Conservation (phyloP, 768 basidiomycete species). For the Hebeloma cylindrosporum region DNA sequence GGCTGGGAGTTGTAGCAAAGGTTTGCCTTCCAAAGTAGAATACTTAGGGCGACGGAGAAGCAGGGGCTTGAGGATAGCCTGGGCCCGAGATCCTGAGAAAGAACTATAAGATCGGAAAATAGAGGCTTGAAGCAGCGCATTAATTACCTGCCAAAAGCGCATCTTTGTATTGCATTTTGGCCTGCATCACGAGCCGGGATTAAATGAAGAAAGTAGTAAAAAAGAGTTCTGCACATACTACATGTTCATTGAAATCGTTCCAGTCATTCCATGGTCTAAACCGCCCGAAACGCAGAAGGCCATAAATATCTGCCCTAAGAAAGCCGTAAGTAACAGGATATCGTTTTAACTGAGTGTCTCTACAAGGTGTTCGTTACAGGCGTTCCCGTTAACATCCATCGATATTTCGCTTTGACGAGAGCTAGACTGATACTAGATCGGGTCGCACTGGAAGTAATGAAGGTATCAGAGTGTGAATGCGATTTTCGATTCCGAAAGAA, state of each 20-base stretch:
- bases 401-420: slow-evolving; percentile 59
- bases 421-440: slow-evolving; percentile 59
- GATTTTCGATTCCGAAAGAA: not conserved
- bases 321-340: not conserved
- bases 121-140: slow-evolving; percentile 10
- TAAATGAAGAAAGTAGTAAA: not conserved
- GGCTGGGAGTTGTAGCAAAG: slow-evolving; percentile 61
- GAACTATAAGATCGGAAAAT: not conserved
- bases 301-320: slow-evolving; percentile 65
- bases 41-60: slow-evolving; percentile 76
- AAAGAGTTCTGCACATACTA: slow-evolving; percentile 37
- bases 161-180: slow-evolving; percentile 52
- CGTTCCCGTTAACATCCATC: slow-evolving; percentile 82
- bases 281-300: slow-evolving; percentile 65
- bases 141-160: slow-evolving; percentile 58
- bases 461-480: not conserved
- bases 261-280: slow-evolving; percentile 76
- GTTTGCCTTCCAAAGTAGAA: slow-evolving; percentile 62
- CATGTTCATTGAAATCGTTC: slow-evolving; percentile 57
- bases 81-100: slow-evolving; percentile 53
- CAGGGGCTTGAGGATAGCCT: slow-evolving; percentile 63
- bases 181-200: slow-evolving; percentile 30
- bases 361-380: slow-evolving; percentile 73
- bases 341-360: not conserved
- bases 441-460: slow-evolving; percentile 47